Evolutionary conservation across 176 grass and related monocot species (phyloP), one percentile per base, ranked within the genome.

Genomic region (Phragmites australis): DNA sequence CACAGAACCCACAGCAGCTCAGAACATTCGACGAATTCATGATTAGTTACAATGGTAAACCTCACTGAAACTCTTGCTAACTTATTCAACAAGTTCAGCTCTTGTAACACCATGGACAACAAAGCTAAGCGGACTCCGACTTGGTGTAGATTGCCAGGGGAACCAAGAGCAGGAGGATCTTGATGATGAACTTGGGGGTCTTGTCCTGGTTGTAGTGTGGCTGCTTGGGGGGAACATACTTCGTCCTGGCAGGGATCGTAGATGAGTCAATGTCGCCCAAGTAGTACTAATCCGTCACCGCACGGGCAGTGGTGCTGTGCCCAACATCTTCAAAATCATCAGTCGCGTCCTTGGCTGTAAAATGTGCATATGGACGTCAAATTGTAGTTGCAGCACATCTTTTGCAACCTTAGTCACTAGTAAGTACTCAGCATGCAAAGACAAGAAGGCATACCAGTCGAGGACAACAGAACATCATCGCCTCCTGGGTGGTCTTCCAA

Each of bases 301-400:
- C 70, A 18, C 90, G 88, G 3, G 95, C 95, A 0, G 95, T 94
- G 6, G 65, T 93, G 70, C 92, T 94, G 68, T 98, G 95, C 12
- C 95, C 95, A 1, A 98, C 90, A 72, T 93, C 93, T 59, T 97
- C 93, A 19, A 97, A 97, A 84, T 97, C 93, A 32, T 90, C 93
- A 2, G 92, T 98, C 1, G 92, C 90, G 11, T 98, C 95, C 83
- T 98, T 98, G 18, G 59, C 94, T 94, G 73, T 70, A 72, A 67
- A 62, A 5, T 16, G 44, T 48, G n/a, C 26, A 57, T 34, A 29
- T 11, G 6, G n/a, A 21, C 9, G 0, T 15, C 47, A 23, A n/a
- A n/a, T n/a, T 44, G 22, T 12, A 58, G 47, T 18, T 76, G 23
- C n/a, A 32, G 23, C 14, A 65, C 2, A 73, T 18, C 5, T 40